These are phyloP conservation scores for Darksidea phi DNA, from an alignment of 495 filamentous ascomycete species.

Conservation along the genomic window DNA sequence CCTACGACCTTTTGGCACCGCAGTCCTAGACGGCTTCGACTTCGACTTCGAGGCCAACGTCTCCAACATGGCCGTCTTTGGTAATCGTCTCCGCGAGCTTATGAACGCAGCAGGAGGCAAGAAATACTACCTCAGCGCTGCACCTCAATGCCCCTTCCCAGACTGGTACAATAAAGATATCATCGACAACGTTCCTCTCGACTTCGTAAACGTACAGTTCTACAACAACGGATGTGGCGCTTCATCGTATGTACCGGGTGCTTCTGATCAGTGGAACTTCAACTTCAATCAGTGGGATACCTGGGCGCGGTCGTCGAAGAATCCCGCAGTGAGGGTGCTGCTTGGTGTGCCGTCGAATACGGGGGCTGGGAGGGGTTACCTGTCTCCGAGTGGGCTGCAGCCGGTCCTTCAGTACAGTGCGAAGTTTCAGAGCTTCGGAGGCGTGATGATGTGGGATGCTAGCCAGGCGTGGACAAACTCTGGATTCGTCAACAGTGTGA, in stretches of 20 bases:
- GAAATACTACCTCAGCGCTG: constrained; percentile 33
- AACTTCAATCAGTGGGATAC: constrained; percentile 70
- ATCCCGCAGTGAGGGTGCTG: constrained; percentile 63
- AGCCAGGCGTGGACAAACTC: constrained; percentile 32
- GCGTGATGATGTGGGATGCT: constrained; percentile 40
- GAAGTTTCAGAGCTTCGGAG: constrained; percentile 32
- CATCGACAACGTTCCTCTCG: constrained; percentile 30
- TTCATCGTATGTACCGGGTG: constrained; percentile 50
- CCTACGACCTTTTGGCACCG: constrained; percentile 33
- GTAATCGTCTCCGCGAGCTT: constrained; percentile 28
- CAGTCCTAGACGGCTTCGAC: constrained; percentile 37
- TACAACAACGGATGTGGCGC: constrained; percentile 63
- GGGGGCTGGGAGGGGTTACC: constrained; percentile 61
- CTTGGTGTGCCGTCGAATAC: constrained; percentile 65
- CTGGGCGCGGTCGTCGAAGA: constrained; percentile 65
- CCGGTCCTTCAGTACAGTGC: constrained; percentile 29
- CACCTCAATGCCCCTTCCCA: constrained; percentile 37
- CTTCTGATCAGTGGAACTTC: constrained; percentile 56
- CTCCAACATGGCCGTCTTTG: constrained; percentile 31
- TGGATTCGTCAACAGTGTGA: constrained; percentile 25
- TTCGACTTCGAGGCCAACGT: constrained; percentile 38
- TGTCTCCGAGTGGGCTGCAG: constrained; percentile 47
- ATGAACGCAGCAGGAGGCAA: constrained; percentile 25
- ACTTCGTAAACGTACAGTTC: constrained; percentile 33
- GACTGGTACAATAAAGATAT: constrained; percentile 35